phyloP scores from a whole-genome alignment of 257 asterid species.

The Anisodus acutangulus region DNA sequence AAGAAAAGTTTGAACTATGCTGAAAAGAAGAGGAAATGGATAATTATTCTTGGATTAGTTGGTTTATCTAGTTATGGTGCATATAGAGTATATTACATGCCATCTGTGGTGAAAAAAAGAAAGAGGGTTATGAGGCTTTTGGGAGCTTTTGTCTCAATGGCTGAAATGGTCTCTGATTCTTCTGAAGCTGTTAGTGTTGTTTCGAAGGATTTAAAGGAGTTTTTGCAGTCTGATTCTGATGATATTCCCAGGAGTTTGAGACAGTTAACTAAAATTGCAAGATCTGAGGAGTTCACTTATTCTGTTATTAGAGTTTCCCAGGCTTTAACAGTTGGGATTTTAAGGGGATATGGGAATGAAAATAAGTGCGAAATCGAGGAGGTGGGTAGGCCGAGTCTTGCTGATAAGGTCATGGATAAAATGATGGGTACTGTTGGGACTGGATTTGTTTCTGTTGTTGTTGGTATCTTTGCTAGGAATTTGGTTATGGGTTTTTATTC shows the following conservation, averaged over 20 bases:
- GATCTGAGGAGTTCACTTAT: slow-evolving; percentile 65
- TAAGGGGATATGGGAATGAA: slow-evolving; percentile 63
- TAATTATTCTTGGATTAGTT: slow-evolving; percentile 61
- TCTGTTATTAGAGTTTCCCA: slow-evolving; percentile 57
- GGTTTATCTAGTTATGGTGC: slow-evolving; percentile 83
- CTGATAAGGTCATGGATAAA: slow-evolving; percentile 71
- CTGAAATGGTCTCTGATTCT: slow-evolving; percentile 78
- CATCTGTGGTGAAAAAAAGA: slow-evolving; percentile 71
- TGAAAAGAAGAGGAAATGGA: slow-evolving; percentile 74
- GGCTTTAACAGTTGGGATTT: slow-evolving; percentile 69
- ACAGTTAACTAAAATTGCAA: slow-evolving; percentile 79
- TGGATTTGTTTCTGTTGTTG: slow-evolving; percentile 77
- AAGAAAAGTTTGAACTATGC: slow-evolving; percentile 57
- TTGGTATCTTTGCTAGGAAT: slow-evolving; percentile 89
- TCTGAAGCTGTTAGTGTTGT: slow-evolving; percentile 69
- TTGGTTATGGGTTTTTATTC: slow-evolving; percentile 76
- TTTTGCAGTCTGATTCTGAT: slow-evolving; percentile 74
- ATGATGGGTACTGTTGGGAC: slow-evolving; percentile 81
- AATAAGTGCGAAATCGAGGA: slow-evolving; percentile 48
- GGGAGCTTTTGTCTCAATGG: slow-evolving; percentile 66
- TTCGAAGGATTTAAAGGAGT: slow-evolving; percentile 86
- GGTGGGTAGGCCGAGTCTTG: slow-evolving; percentile 43
- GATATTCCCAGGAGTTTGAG: slow-evolving; percentile 85
- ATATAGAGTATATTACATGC: slow-evolving; percentile 68
- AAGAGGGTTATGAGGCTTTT: slow-evolving; percentile 56